Evolutionary conservation across 2,329 filamentous ascomycete species (phyloP).

Genomic region (Arthrobotrys sphaeroides): DNA sequence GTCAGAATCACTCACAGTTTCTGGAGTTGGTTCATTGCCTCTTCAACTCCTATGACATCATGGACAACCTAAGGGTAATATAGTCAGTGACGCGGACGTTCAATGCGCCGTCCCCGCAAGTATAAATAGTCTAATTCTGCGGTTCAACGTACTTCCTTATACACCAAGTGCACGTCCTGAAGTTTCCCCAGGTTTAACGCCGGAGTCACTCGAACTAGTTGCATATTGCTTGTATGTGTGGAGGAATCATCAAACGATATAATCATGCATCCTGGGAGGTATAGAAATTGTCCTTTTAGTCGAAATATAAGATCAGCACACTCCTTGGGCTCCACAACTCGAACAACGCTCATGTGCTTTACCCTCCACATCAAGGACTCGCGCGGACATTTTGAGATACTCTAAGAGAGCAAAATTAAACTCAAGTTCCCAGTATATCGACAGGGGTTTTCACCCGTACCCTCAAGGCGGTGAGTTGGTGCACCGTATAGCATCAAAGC

Average conservation of each 20-base stretch:
- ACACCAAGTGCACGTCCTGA: constrained; percentile 77
- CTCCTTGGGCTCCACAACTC: too few relatives aligned
- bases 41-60: constrained; percentile 76
- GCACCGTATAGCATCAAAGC: constrained; percentile 90
- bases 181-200: constrained; percentile 79
- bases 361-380: constrained; percentile 84
- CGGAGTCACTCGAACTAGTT: constrained; percentile 74
- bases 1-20: constrained; percentile 58
- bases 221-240: constrained; percentile 82
- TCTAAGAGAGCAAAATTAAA: constrained; percentile 61
- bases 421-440: neutral
- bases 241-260: constrained; percentile 82
- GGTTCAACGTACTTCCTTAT: constrained; percentile 68
- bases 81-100: too few relatives aligned
- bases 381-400: constrained; percentile 88
- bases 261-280: constrained; percentile 92
- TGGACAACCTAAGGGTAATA: constrained; percentile 69
- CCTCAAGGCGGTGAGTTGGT: constrained; percentile 87
- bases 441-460: too few relatives aligned
- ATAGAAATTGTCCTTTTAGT: constrained; percentile 75
- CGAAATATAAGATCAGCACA: neutral
- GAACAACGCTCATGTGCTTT: too few relatives aligned
- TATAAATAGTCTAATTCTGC: neutral
- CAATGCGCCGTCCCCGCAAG: too few relatives aligned
- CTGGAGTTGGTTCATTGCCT: constrained; percentile 72